Base-by-base conservation (phyloP, 2,329 filamentous ascomycete genomes). In the Paecilomyces variotii region DNA sequence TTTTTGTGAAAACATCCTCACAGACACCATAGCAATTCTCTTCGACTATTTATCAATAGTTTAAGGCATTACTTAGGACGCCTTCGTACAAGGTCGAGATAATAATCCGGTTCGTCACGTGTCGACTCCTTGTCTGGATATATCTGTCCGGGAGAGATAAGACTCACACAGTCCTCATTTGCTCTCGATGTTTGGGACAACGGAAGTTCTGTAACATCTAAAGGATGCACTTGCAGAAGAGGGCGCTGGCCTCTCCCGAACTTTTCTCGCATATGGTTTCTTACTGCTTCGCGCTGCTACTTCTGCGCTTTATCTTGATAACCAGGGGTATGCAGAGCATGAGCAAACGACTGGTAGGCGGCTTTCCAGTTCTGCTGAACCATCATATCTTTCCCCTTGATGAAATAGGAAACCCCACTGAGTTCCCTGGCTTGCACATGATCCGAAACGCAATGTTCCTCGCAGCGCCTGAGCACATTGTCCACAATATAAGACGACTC, bases 351-450 rank as follows among this genome's bases (percentile, higher is more conserved):
- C 55, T 55, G 58, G 27, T 64, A 66, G 25, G 66, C 66, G 11
- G 60, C 59, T 2, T 58, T 35, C 55, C 62, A 63, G 3, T 60
- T 19, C 19, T 56, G 56, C 24, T 58, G 27, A 28, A 59, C 57
- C 54, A 66, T 58, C 9, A 65, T 58, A 35, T 64, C 62, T 52
- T 60, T 59, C 9, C 62, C 65, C 34, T 57, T 60, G 4, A 68
- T 56, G 30, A 63, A 68, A n/a, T 61, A 39, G 5, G 65, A 60
- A 53, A 67, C 64, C 11, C 57, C 62, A 24, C 50, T 12, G 10
- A 64, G 49, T 7, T 65, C 52, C 11, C 24, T 25, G 10, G 60
- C 32, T 7, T 57, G 28, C 2, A 28, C 11, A 24, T 25, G 45
- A 45, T 45, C 25, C 25, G 34, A 26, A 32, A 53, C 19, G 55